Conservation (phyloP, 148 eudicot genomes). For the Rhododendron henanense region DNA sequence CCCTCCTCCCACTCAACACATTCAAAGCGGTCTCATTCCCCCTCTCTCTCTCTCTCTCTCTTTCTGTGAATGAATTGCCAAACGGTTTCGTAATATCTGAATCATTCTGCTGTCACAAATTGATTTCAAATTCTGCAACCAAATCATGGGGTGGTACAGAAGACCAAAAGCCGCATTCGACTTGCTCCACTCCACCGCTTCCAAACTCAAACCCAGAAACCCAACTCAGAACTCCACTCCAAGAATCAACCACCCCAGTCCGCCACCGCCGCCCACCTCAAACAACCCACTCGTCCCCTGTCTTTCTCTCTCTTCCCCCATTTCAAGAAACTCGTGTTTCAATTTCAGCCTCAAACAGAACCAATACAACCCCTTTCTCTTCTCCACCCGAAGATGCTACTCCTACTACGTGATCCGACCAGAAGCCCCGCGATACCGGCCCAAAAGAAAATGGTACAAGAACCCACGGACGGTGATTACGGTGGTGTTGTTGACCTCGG, state of each 20-base stretch:
- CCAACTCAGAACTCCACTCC: conserved; percentile 21
- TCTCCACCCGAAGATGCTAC: conserved; percentile 36
- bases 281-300: background rate
- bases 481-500: conserved; percentile 44
- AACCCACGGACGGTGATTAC: conserved; percentile 54
- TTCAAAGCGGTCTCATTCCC: background rate
- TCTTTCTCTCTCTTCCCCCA: background rate
- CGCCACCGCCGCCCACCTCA: conserved; percentile 6
- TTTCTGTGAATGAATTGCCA: background rate
- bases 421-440: conserved; percentile 55
- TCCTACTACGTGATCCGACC: conserved; percentile 51
- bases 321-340: conserved; percentile 34
- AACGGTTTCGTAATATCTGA: background rate
- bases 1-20: background rate
- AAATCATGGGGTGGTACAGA: conserved; percentile 51
- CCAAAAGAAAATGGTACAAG: conserved; percentile 52
- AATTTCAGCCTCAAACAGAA: conserved; percentile 15
- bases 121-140: background rate
- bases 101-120: background rate
- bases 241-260: background rate
- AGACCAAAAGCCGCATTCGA: conserved; percentile 38
- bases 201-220: conserved; percentile 32
- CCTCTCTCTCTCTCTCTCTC: background rate
- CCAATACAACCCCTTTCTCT: conserved; percentile 21
- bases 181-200: conserved; percentile 28